Conservation (phyloP, 768 basidiomycete species). For the Rhodotorula toruloides region DNA sequence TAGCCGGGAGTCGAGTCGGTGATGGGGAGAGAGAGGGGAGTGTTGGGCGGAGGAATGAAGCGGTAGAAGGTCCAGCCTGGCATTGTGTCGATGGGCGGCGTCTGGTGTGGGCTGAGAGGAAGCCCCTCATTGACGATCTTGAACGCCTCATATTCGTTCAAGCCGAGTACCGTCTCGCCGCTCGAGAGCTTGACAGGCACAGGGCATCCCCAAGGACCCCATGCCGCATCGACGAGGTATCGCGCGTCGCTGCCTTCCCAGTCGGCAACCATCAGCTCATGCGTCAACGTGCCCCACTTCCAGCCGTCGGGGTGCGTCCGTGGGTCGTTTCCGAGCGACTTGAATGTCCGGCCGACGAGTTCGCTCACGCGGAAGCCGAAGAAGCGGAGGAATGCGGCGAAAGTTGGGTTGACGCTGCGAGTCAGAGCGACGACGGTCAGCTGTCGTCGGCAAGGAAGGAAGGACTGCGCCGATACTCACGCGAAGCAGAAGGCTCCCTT, state of each 20-base stretch:
- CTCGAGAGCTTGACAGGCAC: slow-evolving; percentile 22
- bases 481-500: slow-evolving; percentile 33
- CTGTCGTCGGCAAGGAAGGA: neutral
- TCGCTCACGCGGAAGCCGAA: slow-evolving; percentile 26
- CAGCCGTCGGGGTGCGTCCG: slow-evolving; percentile 21
- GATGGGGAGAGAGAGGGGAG: slow-evolving; percentile 19
- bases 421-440: too few species aligned
- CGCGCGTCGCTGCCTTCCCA: slow-evolving; percentile 24
- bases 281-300: slow-evolving; percentile 32
- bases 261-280: slow-evolving; percentile 23
- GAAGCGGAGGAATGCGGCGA: slow-evolving; percentile 11
- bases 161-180: slow-evolving; percentile 1
- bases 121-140: slow-evolving; percentile 6
- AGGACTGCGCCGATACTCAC: too few species aligned
- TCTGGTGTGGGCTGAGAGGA: neutral
- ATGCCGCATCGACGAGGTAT: slow-evolving; percentile 26
- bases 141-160: slow-evolving; percentile 34
- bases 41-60: slow-evolving; percentile 10
- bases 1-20: neutral
- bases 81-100: slow-evolving; percentile 25
- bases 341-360: slow-evolving; percentile 25
- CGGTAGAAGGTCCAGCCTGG: slow-evolving; percentile 37
- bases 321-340: slow-evolving; percentile 27
- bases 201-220: slow-evolving; percentile 12
- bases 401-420: slow-evolving; percentile 22